Percentiles rank a stretch among this genome's conserved stretches.
Conservation (phyloP, 306 rosid genomes). For the Sicyos baderoa region DNA sequence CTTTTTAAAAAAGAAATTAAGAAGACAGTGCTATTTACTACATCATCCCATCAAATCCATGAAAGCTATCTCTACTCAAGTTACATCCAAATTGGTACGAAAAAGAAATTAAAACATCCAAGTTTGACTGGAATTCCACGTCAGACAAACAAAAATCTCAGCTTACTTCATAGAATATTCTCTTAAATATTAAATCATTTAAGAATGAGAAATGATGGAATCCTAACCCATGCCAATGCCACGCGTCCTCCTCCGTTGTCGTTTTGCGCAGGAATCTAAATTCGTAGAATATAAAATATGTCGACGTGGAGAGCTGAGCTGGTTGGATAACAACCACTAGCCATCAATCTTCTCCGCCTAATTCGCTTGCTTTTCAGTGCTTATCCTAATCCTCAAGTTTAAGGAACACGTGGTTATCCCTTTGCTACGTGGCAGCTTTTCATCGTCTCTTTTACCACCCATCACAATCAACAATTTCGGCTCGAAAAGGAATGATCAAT, state of each 20-base stretch:
- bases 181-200: neutral
- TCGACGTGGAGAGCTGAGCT: conserved; percentile 23
- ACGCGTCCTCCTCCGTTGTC: conserved; percentile 3
- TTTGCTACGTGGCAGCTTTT: conserved; percentile 21
- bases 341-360: conserved; percentile 13
- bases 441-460: neutral
- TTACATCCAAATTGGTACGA: neutral
- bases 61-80: neutral
- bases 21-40: no score
- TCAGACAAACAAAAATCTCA: conserved; percentile 7
- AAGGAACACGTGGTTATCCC: conserved; percentile 47
- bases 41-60: neutral
- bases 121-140: conserved; percentile 18
- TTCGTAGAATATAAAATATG: neutral
- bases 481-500: neutral
- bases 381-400: conserved; percentile 37
- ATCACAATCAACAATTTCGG: neutral
- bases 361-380: neutral
- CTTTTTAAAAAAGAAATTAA: no score
- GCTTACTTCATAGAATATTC: neutral
- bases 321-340: conserved; percentile 38
- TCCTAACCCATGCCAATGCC: neutral
- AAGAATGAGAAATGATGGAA: neutral
- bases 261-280: neutral
- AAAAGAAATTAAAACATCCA: no score